Percentiles rank a stretch among this genome's conserved stretches.
Conservation (phyloP, 768 basidiomycete genomes). For the Leucocoprinus leucothites region DNA sequence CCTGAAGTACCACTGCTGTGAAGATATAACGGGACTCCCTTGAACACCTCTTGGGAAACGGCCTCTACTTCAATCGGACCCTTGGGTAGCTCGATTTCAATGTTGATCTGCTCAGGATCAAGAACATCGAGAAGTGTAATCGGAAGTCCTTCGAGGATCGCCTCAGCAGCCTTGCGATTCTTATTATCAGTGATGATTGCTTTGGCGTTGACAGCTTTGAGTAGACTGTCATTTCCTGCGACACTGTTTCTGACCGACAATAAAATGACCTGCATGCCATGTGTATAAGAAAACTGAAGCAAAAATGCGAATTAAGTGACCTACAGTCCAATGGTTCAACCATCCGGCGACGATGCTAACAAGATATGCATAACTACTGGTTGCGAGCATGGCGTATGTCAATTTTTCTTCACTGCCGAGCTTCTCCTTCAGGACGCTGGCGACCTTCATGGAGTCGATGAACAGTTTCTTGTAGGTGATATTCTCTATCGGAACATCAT, state of each 20-base stretch:
- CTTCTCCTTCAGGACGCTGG: neutral
- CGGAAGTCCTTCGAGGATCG: neutral
- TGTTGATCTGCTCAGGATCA: neutral
- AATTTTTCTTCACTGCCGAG: neutral
- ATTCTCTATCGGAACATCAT: neutral
- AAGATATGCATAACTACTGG: slow-evolving; percentile 10
- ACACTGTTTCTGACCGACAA: slow-evolving; percentile 11
- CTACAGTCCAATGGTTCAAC: slow-evolving; percentile 12
- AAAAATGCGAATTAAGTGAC: neutral
- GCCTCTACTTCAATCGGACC: neutral
- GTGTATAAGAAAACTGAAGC: neutral
- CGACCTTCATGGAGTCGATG: slow-evolving; percentile 1
- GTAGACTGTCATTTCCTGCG: slow-evolving; percentile 3
- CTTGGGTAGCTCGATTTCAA: neutral
- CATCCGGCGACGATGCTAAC: slow-evolving; percentile 11
- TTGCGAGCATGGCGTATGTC: slow-evolving; percentile 7
- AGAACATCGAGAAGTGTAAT: neutral
- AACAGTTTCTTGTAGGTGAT: slow-evolving; percentile 10
- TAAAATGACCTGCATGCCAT: neutral
- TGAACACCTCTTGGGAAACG: slow-evolving; percentile 1
- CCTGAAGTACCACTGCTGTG: slow-evolving; percentile 13
- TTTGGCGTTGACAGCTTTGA: slow-evolving; percentile 3
- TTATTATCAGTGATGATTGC: slow-evolving; percentile 6
- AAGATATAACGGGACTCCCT: slow-evolving; percentile 7
- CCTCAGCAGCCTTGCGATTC: slow-evolving; percentile 4